Evolutionary conservation across 2,329 filamentous ascomycete genomes (phyloP).

Genomic region (Venturia nashicola): DNA sequence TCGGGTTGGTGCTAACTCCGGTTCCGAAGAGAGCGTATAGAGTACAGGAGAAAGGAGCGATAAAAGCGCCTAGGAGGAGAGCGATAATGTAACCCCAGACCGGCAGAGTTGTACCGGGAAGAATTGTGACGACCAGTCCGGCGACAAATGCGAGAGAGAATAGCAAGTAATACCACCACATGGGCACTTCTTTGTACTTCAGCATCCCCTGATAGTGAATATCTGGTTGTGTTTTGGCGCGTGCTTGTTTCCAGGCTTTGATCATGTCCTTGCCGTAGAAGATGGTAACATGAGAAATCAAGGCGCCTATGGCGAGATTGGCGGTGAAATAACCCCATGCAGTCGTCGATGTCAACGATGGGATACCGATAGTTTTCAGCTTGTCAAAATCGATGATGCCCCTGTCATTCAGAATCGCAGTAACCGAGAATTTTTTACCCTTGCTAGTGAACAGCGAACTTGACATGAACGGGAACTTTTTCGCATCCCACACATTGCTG

Average conservation of each 20-base stretch:
- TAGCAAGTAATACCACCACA: constrained; percentile 35
- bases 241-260: constrained; percentile 18
- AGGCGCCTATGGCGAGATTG: background rate
- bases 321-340: constrained; percentile 4
- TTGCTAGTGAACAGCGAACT: constrained; percentile 10
- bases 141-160: constrained; percentile 36
- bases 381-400: constrained; percentile 1
- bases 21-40: constrained; percentile 14
- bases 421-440: background rate
- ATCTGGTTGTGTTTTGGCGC: constrained; percentile 18
- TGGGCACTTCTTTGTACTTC: constrained; percentile 21
- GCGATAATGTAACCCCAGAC: constrained; percentile 40
- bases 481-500: constrained; percentile 10
- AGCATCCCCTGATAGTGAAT: constrained; percentile 20
- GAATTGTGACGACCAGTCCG: constrained; percentile 18
- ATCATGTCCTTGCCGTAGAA: constrained; percentile 23
- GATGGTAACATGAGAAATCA: constrained; percentile 3
- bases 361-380: background rate
- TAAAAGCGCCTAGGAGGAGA: constrained; percentile 27
- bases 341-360: background rate
- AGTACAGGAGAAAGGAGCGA: constrained; percentile 17
- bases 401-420: background rate
- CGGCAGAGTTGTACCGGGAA: constrained; percentile 28
- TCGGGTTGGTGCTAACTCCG: constrained; percentile 14
- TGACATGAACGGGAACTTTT: constrained; percentile 12